Evolutionary conservation across 2,329 filamentous ascomycete genomes (phyloP), one percentile per base, ranked within the genome.

Genomic region (Nemania sp.): DNA sequence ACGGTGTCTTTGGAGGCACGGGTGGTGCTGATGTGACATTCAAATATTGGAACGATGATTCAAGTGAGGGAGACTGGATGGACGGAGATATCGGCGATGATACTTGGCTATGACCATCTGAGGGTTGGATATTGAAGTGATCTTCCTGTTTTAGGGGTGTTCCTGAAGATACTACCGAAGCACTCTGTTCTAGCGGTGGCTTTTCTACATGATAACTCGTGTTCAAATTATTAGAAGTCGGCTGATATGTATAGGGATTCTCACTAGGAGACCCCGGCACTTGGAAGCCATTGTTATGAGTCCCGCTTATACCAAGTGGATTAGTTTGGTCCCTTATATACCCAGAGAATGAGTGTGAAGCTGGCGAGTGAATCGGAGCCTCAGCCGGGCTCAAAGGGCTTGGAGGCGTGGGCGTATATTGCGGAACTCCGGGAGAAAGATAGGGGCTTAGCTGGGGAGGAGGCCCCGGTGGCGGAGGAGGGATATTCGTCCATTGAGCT

Each of bases 391-490:
- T 66, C 5, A 38, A 22, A 35, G 58, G 45, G 20, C 24, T 52
- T 47, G 58, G 38, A 24, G 57, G 24, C 26, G 26, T 27, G 26
- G 51, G 53, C 13, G 54, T 49, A 56, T 62, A 62, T 47, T 62
- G 61, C n/a, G 54, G 38, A 41, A 49, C 49, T 27, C 54, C 13
- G 51, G 60, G 54, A 10, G 60, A 54, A 32, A 52, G 61, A 38
- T 62, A 51, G 24, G 29, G 49, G 35, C 58, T 60, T 27, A 20
- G 13, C 43, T 41, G 62, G 54, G 63, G 68, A 64, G 70, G 70
- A 18, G n/a, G n/a, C n/a, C n/a, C 62, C 20, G 68, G 68, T 49
- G 68, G 70, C 43, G 70, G 69, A 65, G n/a, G n/a, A n/a, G n/a
- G 67, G 32, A 70, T 32, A 5, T 15, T 67, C 32, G 59, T 52